Evolutionary conservation across 2,329 filamentous ascomycete genomes (phyloP).

Genomic region (Rhynchosporium agropyri): DNA sequence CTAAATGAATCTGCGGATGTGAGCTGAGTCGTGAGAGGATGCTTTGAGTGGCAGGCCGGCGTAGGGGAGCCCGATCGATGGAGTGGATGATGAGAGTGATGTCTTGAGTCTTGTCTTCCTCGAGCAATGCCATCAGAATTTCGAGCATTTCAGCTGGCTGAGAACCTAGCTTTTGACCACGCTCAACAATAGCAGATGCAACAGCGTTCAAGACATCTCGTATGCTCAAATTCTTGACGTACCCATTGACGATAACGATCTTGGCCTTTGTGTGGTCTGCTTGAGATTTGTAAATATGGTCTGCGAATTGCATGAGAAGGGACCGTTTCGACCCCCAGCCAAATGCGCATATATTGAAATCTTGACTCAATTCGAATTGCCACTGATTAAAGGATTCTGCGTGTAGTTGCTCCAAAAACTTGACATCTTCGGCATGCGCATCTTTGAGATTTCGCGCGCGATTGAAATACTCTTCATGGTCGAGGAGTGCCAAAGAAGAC

Average conservation of each 20-base stretch:
- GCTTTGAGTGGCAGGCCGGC: conserved; percentile 69
- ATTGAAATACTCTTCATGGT: conserved; percentile 89
- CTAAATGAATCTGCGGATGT: conserved; percentile 69
- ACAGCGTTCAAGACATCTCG: conserved; percentile 73
- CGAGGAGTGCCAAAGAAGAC: conserved; percentile 72
- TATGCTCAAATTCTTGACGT: conserved; percentile 66
- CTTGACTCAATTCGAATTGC: conserved; percentile 84
- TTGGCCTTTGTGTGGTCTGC: conserved; percentile 45
- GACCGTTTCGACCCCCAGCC: conserved; percentile 88
- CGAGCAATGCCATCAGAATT: conserved; percentile 63
- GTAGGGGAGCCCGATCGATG: conserved; percentile 77
- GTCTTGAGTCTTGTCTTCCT: conserved; percentile 47
- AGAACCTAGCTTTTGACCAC: conserved; percentile 48
- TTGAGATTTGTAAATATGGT: conserved; percentile 59
- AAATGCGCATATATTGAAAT: conserved; percentile 88
- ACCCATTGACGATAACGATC: conserved; percentile 87
- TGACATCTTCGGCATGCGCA: conserved; percentile 69
- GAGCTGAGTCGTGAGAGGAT: conserved; percentile 76
- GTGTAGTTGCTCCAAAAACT: conserved; percentile 75
- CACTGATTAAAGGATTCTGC: conserved; percentile 85
- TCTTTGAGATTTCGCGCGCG: conserved; percentile 64
- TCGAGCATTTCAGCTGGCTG: conserved; percentile 68
- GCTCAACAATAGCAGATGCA: conserved; percentile 59
- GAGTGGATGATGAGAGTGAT: conserved; percentile 81
- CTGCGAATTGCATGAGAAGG: conserved; percentile 75